phyloP scores from a whole-genome alignment of 2,329 filamentous ascomycete species.

The Beauveria sp. region DNA sequence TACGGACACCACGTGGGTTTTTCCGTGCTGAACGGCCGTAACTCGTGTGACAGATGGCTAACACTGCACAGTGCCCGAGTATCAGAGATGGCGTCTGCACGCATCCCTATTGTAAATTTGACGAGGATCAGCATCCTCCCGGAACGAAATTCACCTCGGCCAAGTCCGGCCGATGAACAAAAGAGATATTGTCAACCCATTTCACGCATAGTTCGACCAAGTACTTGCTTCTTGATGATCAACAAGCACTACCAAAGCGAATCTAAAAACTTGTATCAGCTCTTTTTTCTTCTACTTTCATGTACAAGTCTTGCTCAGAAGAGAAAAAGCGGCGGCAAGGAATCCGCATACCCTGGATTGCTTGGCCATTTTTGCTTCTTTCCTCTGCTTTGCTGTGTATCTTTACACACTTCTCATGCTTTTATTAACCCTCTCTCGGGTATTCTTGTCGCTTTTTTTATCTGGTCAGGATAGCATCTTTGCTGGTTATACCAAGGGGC shows the following conservation, averaged over 20 bases:
- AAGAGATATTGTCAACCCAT: neutral
- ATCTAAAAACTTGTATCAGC: neutral
- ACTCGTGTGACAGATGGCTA: neutral
- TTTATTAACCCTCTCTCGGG: too few species aligned
- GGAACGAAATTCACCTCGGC: constrained; percentile 36
- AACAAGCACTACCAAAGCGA: neutral
- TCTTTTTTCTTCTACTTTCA: neutral
- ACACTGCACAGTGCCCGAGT: constrained; percentile 41
- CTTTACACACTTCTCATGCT: neutral
- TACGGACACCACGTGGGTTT: constrained; percentile 54
- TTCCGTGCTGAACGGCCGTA: neutral
- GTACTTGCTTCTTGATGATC: neutral
- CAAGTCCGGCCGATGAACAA: neutral
- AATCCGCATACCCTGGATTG: neutral
- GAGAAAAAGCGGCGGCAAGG: neutral
- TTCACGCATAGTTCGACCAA: neutral
- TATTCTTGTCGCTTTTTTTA: neutral
- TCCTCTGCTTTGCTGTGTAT: neutral
- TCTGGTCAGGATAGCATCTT: neutral
- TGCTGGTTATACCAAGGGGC: neutral
- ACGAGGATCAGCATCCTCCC: constrained; percentile 45
- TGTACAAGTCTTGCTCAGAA: constrained; percentile 1
- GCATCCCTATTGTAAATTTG: constrained; percentile 50
- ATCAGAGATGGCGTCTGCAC: constrained; percentile 43
- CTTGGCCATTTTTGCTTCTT: neutral